Conservation (phyloP, 2,329 filamentous ascomycete genomes). For the Teratosphaeria gauchensis region DNA sequence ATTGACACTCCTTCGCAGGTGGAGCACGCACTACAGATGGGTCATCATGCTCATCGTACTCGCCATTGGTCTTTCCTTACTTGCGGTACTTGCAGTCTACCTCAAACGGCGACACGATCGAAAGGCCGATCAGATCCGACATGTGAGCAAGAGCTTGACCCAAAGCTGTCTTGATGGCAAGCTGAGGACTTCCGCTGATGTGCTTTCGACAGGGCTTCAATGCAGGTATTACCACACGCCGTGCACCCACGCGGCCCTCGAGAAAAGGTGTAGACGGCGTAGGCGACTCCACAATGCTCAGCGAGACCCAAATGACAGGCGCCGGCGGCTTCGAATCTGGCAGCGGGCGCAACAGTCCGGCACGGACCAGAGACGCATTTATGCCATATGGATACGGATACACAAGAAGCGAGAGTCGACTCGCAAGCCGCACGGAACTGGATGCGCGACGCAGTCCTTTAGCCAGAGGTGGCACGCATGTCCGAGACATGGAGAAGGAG, state of each 20-base stretch:
- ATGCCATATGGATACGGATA: slow-evolving; percentile 28
- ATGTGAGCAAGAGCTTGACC: neutral
- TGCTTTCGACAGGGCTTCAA: slow-evolving; percentile 19
- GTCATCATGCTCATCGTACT: slow-evolving; percentile 72
- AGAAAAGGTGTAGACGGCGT: neutral
- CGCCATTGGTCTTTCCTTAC: slow-evolving; percentile 55
- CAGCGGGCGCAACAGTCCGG: slow-evolving; percentile 17
- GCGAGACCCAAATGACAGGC: neutral
- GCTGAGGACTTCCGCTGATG: too few relatives aligned
- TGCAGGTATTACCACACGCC: slow-evolving; percentile 27
- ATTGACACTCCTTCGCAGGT: slow-evolving; percentile 6
- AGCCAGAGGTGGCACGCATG: slow-evolving; percentile 14
- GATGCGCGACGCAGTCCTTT: slow-evolving; percentile 9
- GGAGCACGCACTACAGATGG: slow-evolving; percentile 47
- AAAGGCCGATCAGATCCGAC: slow-evolving; percentile 45
- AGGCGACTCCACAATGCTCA: neutral
- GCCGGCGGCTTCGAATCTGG: slow-evolving; percentile 1
- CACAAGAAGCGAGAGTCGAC: slow-evolving; percentile 17
- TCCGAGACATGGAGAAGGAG: slow-evolving; percentile 15
- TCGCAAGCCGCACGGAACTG: slow-evolving; percentile 1
- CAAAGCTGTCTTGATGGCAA: too few relatives aligned
- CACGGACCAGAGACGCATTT: slow-evolving; percentile 21
- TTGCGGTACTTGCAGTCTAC: slow-evolving; percentile 59
- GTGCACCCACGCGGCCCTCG: slow-evolving; percentile 9
- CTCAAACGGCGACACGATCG: slow-evolving; percentile 65